Evolutionary conservation across 2,329 filamentous ascomycete species (phyloP).

Genomic region (Claviceps africana): DNA sequence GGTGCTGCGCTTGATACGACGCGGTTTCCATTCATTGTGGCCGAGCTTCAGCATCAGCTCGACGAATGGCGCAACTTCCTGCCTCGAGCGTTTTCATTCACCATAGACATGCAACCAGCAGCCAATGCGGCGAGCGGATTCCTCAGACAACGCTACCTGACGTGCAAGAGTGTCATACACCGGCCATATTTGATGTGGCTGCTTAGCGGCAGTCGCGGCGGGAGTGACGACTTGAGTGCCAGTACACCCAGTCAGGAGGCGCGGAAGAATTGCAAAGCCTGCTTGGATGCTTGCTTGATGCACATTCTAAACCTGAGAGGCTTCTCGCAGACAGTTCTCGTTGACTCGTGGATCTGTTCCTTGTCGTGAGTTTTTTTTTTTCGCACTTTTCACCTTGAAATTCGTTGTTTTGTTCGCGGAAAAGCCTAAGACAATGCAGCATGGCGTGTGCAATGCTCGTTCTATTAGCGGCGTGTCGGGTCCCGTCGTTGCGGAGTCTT

Average conservation of each 20-base stretch:
- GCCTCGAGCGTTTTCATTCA: slow-evolving; percentile 28
- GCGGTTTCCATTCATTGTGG: slow-evolving; percentile 32
- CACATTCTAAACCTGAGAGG: slow-evolving; percentile 34
- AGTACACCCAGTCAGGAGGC: slow-evolving; percentile 19
- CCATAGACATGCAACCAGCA: slow-evolving; percentile 16
- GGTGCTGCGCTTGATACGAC: slow-evolving; percentile 30
- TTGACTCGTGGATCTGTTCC: slow-evolving; percentile 42
- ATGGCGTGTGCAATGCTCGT: slow-evolving; percentile 37
- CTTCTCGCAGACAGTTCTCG: slow-evolving; percentile 34
- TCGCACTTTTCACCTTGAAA: too few relatives aligned
- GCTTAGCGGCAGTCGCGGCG: slow-evolving; percentile 22
- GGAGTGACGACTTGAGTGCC: slow-evolving; percentile 11
- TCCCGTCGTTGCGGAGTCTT: slow-evolving; percentile 22
- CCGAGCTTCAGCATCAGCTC: slow-evolving; percentile 33
- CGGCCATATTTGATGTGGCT: slow-evolving; percentile 37
- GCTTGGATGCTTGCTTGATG: slow-evolving; percentile 32
- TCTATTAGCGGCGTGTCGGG: slow-evolving; percentile 28
- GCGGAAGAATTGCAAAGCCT: slow-evolving; percentile 27
- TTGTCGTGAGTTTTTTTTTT: slow-evolving; percentile 38
- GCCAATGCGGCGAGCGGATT: slow-evolving; percentile 31
- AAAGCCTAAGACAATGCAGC: slow-evolving; percentile 12
- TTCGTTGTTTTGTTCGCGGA: background rate
- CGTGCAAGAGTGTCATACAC: slow-evolving; percentile 38
- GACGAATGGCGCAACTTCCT: slow-evolving; percentile 32
- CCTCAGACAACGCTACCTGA: slow-evolving; percentile 35